These are phyloP conservation scores for Vaccinium vitisidaea DNA, from an alignment of 148 eudicot species.

Conservation along the genomic window DNA sequence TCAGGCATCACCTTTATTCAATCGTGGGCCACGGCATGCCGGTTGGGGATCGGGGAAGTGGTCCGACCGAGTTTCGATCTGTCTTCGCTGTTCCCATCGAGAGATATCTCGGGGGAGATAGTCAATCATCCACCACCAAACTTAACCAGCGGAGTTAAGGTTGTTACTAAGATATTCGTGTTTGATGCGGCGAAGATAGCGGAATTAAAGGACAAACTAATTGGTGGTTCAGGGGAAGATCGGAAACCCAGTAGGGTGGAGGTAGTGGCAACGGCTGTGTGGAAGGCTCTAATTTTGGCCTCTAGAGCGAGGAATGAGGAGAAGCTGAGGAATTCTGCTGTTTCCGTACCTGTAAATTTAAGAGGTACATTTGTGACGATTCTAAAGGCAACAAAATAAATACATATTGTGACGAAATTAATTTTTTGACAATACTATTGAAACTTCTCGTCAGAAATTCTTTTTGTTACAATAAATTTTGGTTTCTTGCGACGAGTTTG, in stretches of 20 bases:
- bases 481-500: too few species aligned
- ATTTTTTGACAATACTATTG: too few species aligned
- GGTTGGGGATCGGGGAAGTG: neutral
- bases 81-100: neutral
- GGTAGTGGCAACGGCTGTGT: neutral
- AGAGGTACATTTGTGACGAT: neutral
- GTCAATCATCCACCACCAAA: neutral
- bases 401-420: too few species aligned
- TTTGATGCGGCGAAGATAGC: conserved; percentile 5
- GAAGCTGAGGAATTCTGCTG: neutral
- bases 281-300: conserved; percentile 8
- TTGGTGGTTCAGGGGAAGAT: neutral
- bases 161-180: neutral
- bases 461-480: too few species aligned
- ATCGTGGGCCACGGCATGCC: neutral
- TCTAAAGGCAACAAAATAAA: too few species aligned
- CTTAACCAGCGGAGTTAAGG: neutral
- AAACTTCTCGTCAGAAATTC: too few species aligned
- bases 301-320: neutral
- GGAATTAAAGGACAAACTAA: neutral
- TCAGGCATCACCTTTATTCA: neutral
- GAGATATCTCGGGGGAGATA: neutral
- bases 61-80: neutral
- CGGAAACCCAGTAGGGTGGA: neutral
- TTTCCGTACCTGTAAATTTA: neutral